These are phyloP conservation scores for Jacaranda copaia DNA, from an alignment of 257 asterid genomes.

Conservation along the genomic window DNA sequence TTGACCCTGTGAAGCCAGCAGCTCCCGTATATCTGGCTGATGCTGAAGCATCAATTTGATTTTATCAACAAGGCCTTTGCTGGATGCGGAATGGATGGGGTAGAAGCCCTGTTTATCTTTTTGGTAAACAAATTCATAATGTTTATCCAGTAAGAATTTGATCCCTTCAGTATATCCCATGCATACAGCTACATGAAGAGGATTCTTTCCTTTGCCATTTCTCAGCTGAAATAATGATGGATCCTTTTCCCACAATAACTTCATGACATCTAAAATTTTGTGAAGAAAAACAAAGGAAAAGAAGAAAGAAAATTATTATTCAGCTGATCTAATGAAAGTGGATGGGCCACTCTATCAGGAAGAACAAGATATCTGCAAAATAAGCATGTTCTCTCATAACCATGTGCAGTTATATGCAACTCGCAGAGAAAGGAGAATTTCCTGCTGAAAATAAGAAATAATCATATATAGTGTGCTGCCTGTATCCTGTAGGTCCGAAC, in stretches of 20 bases:
- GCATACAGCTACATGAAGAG: conserved; percentile 55
- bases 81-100: conserved; percentile 56
- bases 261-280: conserved; percentile 39
- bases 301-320: not conserved
- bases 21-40: conserved; percentile 58
- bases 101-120: conserved; percentile 46
- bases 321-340: not conserved
- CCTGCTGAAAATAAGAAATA: not conserved
- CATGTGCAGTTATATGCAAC: not conserved
- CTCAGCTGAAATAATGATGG: conserved; percentile 47
- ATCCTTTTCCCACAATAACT: conserved; percentile 52
- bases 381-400: not conserved
- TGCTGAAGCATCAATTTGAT: conserved; percentile 48
- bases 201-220: conserved; percentile 46
- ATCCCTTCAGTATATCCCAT: conserved; percentile 46
- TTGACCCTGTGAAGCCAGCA: conserved; percentile 50
- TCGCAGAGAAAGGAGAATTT: not conserved
- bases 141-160: conserved; percentile 43
- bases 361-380: conserved; percentile 9
- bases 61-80: conserved; percentile 44
- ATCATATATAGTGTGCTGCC: not conserved
- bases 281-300: not conserved
- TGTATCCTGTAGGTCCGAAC: not conserved
- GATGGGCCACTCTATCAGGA: conserved; percentile 10
- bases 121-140: conserved; percentile 48